A percentile compares a stretch with the other conserved stretches of the same genome.
These are phyloP conservation scores for Fragaria vesca DNA, from an alignment of 306 rosid species.

Conservation along the genomic window DNA sequence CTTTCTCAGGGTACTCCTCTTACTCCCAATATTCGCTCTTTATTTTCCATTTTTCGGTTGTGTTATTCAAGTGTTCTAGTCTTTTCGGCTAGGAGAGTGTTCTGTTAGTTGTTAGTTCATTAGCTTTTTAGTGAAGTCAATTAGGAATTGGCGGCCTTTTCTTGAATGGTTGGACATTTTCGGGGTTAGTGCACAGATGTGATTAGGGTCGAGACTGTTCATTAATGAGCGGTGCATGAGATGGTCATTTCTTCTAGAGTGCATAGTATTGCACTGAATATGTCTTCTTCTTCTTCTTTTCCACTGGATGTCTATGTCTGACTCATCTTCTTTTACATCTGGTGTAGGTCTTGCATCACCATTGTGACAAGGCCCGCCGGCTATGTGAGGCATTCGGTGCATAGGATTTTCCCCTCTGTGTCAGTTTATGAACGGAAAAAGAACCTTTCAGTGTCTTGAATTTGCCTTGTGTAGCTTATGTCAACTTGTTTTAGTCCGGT, in stretches of 20 bases:
- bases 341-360: slow-evolving; percentile 79
- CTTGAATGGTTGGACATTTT: not conserved
- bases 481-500: slow-evolving; percentile 29
- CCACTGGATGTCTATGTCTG: slow-evolving; percentile 35
- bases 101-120: not conserved
- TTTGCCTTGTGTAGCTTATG: slow-evolving; percentile 33
- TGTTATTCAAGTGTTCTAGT: not conserved
- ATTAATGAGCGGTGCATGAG: not conserved
- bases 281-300: slow-evolving; percentile 2
- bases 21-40: not conserved
- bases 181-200: not conserved
- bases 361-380: slow-evolving; percentile 70
- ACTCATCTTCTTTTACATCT: slow-evolving; percentile 46
- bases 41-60: not conserved
- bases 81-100: not conserved
- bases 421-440: slow-evolving; percentile 34
- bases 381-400: slow-evolving; percentile 44
- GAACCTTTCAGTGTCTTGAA: slow-evolving; percentile 30
- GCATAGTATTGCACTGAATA: not conserved
- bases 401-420: slow-evolving; percentile 34
- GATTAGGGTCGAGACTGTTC: not conserved
- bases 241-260: slow-evolving; percentile 9
- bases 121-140: too few relatives aligned
- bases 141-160: not conserved
- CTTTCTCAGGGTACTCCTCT: slow-evolving; percentile 67